These are phyloP conservation scores for Globisporangium parvum DNA, from an alignment of 352 stramenopile genomes.

Conservation along the genomic window DNA sequence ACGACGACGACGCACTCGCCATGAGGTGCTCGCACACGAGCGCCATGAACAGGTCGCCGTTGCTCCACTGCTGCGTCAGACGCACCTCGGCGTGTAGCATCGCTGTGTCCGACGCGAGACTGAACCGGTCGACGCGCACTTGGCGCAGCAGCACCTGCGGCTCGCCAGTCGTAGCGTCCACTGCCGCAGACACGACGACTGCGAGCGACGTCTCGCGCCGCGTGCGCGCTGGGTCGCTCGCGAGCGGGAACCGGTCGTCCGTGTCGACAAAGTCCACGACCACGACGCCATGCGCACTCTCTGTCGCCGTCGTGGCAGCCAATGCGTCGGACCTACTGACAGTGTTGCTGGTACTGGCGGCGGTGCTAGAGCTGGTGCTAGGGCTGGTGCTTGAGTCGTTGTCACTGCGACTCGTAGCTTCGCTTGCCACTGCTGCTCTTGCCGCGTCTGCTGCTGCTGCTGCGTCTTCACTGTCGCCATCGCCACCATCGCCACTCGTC, in stretches of 20 bases:
- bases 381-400: neutral
- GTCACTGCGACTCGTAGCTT: neutral
- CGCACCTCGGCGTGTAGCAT: slow-evolving; percentile 37
- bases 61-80: slow-evolving; percentile 34
- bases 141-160: slow-evolving; percentile 39
- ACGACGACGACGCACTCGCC: neutral
- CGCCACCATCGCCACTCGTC: neutral
- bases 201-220: slow-evolving; percentile 21
- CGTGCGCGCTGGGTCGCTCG: slow-evolving; percentile 6
- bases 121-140: slow-evolving; percentile 42
- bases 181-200: slow-evolving; percentile 1
- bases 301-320: slow-evolving; percentile 2
- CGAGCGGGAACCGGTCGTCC: slow-evolving; percentile 29
- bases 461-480: too few relatives aligned
- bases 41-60: slow-evolving; percentile 54
- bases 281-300: slow-evolving; percentile 22
- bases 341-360: too few relatives aligned
- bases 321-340: too few relatives aligned
- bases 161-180: neutral
- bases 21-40: slow-evolving; percentile 39
- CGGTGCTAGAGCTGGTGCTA: too few relatives aligned
- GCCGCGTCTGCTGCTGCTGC: too few relatives aligned
- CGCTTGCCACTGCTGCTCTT: too few relatives aligned
- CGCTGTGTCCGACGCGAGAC: slow-evolving; percentile 28
- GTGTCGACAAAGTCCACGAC: slow-evolving; percentile 41